Base-by-base conservation (phyloP, 2,329 filamentous ascomycete species). In the Fusarium sp. region DNA sequence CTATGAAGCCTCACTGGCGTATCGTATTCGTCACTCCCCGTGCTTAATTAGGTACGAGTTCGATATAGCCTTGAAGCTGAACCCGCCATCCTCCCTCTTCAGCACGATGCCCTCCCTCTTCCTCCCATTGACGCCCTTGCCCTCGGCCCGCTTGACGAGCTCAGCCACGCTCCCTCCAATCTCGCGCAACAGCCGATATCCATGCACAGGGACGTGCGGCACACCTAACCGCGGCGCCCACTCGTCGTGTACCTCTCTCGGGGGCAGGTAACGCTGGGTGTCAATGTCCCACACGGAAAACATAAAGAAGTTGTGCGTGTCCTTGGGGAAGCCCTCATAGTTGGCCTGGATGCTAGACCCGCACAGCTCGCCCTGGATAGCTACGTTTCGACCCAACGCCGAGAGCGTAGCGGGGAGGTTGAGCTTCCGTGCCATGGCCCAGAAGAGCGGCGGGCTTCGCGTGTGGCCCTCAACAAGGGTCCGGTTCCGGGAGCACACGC, bases 211-310 rank as follows among this genome's bases (percentile, higher is more conserved):
- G 42, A 80, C 80, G 54, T 81, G 80, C 46, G 71, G 55, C 10
- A 81, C 60, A 3, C 74, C 71, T 2, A 79, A 60, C n/a, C 64
- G 33, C 14, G 51, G 44, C 4, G 75, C 74, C 58, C 77, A 76
- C 7, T 16, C 61, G 44, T 72, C 58, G 20, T 79, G 72, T 9
- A 77, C 77, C 11, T 67, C 62, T 4, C 64, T 61, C 2, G 78
- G 78, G 1, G 70, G 10, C 44, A 78, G 59, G 46, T 78, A 75
- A 18, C 60, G 63, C 38, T 75, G 70, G 29, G 60, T 46, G 29
- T 77, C 74, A 7, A 81, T 73, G 58, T 81, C 77, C 61, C 73
- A 76, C 10, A 80, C 65, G 6, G 74, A 61, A 44, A 75, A 81
- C 14, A 81, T 71, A 55, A 77, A 78, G 57, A 81, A 79, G 6